phyloP scores from a whole-genome alignment of 2,329 filamentous ascomycete species.

The Exophiala alcalophila region DNA sequence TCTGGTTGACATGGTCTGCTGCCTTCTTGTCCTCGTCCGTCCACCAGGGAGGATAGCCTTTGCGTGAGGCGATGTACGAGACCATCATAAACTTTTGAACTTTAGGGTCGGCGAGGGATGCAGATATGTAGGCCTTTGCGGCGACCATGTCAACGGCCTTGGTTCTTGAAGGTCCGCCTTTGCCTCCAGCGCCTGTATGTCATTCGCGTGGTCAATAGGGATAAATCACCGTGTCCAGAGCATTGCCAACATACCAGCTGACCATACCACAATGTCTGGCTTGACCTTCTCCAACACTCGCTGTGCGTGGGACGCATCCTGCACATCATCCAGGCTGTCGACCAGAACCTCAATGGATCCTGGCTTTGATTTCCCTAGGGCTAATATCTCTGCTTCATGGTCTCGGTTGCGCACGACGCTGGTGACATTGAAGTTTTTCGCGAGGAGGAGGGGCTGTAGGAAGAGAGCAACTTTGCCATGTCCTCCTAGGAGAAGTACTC shows the following conservation, averaged over 20 bases:
- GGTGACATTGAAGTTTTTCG: slow-evolving; percentile 72
- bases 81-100: slow-evolving; percentile 56
- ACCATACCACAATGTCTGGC: slow-evolving; percentile 49
- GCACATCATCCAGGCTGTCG: slow-evolving; percentile 68
- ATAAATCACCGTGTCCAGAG: too few species aligned
- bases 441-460: slow-evolving; percentile 72
- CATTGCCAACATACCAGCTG: slow-evolving; percentile 46
- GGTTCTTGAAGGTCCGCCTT: slow-evolving; percentile 51
- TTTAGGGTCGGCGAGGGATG: slow-evolving; percentile 44
- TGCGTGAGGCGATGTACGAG: slow-evolving; percentile 53
- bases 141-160: slow-evolving; percentile 54
- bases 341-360: slow-evolving; percentile 68
- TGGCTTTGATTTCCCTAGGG: slow-evolving; percentile 56
- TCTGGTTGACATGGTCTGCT: slow-evolving; percentile 48
- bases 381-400: slow-evolving; percentile 63
- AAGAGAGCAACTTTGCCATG: slow-evolving; percentile 75
- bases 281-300: slow-evolving; percentile 52
- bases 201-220: too few species aligned
- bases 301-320: slow-evolving; percentile 60
- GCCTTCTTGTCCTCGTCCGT: slow-evolving; percentile 46
- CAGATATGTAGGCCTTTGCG: slow-evolving; percentile 54
- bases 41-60: slow-evolving; percentile 51
- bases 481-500: slow-evolving; percentile 73
- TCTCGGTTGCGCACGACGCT: slow-evolving; percentile 72
- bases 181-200: slow-evolving; percentile 52